Percentiles rank a stretch among this genome's conserved stretches.
These are phyloP conservation scores for Dendrocalamus sinicus DNA, from an alignment of 176 grass and related monocot genomes.

Conservation along the genomic window DNA sequence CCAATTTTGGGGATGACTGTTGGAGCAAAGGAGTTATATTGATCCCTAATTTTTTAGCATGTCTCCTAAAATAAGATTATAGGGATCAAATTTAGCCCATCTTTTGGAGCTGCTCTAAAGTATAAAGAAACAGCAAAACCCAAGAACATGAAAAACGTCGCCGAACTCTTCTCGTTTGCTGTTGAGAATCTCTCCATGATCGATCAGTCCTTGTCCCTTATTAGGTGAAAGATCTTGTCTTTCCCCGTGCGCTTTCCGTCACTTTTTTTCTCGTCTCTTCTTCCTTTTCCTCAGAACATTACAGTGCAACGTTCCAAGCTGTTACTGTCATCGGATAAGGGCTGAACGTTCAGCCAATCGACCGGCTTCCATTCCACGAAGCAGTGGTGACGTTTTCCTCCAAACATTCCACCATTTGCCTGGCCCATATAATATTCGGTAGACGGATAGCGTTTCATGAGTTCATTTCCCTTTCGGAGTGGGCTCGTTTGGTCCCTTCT, in stretches of 20 bases:
- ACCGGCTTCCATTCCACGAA: background rate
- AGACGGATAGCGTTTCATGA: background rate
- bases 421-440: background rate
- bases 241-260: background rate
- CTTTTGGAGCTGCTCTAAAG: too few species aligned
- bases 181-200: background rate
- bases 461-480: background rate
- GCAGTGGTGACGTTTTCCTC: background rate
- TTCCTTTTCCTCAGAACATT: background rate
- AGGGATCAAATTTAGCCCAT: too few species aligned
- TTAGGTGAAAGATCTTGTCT: conserved; percentile 22
- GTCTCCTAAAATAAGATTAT: too few species aligned
- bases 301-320: conserved; percentile 18
- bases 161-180: background rate
- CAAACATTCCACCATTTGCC: background rate
- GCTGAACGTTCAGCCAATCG: background rate
- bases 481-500: background rate
- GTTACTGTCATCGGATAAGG: conserved; percentile 30
- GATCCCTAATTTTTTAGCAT: too few species aligned
- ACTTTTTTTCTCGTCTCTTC: background rate
- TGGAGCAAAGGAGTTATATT: too few species aligned
- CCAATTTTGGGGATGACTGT: too few species aligned
- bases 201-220: background rate
- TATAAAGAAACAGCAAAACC: background rate
- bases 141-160: background rate